These are phyloP conservation scores for Geotrichum europaeum DNA, from an alignment of 1,139 yeast genomes.

Conservation along the genomic window DNA sequence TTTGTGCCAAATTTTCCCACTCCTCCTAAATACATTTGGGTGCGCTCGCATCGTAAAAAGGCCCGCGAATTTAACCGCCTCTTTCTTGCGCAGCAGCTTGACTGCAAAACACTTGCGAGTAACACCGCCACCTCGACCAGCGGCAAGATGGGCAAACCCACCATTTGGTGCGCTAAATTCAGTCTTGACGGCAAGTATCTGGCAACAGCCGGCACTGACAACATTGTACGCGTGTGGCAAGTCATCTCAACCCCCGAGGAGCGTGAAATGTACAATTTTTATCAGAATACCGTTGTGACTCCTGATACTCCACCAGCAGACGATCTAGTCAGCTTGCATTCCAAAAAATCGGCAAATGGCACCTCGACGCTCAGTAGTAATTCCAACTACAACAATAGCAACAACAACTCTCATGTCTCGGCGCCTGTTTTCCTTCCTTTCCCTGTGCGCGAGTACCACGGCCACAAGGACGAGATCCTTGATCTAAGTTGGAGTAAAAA, in stretches of 20 bases:
- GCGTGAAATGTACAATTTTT: slow-evolving; percentile 17
- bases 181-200: slow-evolving; percentile 73
- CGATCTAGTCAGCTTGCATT: neutral
- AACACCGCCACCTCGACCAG: neutral
- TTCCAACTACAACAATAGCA: neutral
- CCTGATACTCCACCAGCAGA: neutral
- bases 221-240: slow-evolving; percentile 66
- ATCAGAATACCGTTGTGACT: neutral
- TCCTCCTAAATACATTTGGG: slow-evolving; percentile 35
- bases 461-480: slow-evolving; percentile 65
- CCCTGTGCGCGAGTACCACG: slow-evolving; percentile 57
- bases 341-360: neutral
- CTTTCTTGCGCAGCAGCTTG: slow-evolving; percentile 77
- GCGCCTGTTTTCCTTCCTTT: slow-evolving; percentile 79
- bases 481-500: slow-evolving; percentile 86
- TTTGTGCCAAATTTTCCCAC: slow-evolving; percentile 30
- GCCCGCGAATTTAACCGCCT: slow-evolving; percentile 45
- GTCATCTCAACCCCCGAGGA: slow-evolving; percentile 46
- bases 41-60: slow-evolving; percentile 33
- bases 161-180: slow-evolving; percentile 69
- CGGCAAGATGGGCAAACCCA: neutral
- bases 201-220: slow-evolving; percentile 79
- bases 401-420: slow-evolving; percentile 26
- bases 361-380: neutral
- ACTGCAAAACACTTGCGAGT: slow-evolving; percentile 17